Percentiles rank a stretch among this genome's conserved stretches.
Conservation (phyloP, 2,329 filamentous ascomycete genomes). For the Cordyceps javanica region DNA sequence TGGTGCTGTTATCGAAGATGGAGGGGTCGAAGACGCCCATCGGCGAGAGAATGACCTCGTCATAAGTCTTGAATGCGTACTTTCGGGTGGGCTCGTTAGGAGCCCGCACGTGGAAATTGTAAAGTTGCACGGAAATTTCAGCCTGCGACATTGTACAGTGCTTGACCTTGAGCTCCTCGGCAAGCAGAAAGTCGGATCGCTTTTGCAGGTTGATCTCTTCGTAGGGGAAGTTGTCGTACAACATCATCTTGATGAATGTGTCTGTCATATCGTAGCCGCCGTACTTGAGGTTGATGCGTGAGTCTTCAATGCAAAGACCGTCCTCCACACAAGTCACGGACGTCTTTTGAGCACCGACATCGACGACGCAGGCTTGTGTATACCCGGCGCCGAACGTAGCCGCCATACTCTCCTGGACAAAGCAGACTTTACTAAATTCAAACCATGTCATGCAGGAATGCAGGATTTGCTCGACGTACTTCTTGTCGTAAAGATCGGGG, state of each 20-base stretch:
- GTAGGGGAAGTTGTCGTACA: conserved; percentile 93
- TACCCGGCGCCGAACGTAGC: conserved; percentile 94
- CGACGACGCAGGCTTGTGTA: conserved; percentile 88
- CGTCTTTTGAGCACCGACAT: conserved; percentile 95
- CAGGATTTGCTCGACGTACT: conserved; percentile 78
- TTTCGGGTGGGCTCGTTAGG: conserved; percentile 85
- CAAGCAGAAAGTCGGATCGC: conserved; percentile 86
- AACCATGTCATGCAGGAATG: conserved; percentile 85
- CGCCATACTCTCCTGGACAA: conserved; percentile 93
- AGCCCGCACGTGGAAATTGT: conserved; percentile 84
- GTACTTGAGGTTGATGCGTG: conserved; percentile 88
- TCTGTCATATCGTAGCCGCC: conserved; percentile 91
- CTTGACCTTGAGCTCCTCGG: conserved; percentile 92
- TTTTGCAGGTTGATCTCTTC: conserved; percentile 85
- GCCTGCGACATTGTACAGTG: conserved; percentile 87
- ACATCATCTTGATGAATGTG: conserved; percentile 95
- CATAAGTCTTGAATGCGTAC: conserved; percentile 94
- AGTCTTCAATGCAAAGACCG: conserved; percentile 90
- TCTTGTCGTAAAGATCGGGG: conserved; percentile 92
- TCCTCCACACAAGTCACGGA: conserved; percentile 96
- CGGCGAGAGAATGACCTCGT: conserved; percentile 88
- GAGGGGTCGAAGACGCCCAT: conserved; percentile 90
- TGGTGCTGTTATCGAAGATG: conserved; percentile 77
- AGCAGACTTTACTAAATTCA: conserved; percentile 81
- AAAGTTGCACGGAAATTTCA: conserved; percentile 81